phyloP scores from a whole-genome alignment of 1,284 basidiomycete species.

The Puccinia coronata region DNA sequence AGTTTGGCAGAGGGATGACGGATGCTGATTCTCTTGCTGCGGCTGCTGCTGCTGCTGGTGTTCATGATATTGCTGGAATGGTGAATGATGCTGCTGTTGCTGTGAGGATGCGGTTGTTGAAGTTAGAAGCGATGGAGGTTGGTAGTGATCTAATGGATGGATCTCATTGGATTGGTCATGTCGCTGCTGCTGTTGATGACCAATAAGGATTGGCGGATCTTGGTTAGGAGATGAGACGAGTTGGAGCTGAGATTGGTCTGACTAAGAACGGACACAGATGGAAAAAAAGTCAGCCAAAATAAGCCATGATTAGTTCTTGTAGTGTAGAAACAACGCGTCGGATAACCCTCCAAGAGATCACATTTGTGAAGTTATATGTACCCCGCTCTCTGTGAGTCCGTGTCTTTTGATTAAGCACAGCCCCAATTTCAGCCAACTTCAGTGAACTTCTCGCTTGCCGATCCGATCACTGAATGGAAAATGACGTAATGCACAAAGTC shows the following conservation, averaged over 20 bases:
- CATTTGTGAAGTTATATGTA: no score
- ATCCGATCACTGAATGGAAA: neutral
- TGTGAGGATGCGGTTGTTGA: neutral
- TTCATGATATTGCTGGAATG: neutral
- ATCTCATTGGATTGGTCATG: neutral
- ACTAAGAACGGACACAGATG: neutral
- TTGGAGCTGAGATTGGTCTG: conserved; percentile 4
- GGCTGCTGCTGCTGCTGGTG: neutral
- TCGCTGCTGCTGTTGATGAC: neutral
- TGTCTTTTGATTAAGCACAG: no score
- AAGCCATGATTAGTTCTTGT: neutral
- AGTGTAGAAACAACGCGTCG: neutral
- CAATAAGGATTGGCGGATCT: neutral
- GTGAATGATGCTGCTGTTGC: neutral
- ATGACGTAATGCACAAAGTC: neutral
- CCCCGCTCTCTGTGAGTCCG: no score
- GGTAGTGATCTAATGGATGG: neutral
- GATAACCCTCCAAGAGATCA: neutral
- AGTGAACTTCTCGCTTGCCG: neutral
- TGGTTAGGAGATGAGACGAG: neutral
- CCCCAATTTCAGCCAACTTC: neutral
- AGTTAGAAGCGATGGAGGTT: neutral
- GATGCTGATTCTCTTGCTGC: neutral
- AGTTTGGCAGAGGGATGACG: neutral
- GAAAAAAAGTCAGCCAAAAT: neutral